Percentiles rank a stretch among this genome's conserved stretches.
Conservation (phyloP, 305 asterid species). For the Euphrasia arctica region DNA sequence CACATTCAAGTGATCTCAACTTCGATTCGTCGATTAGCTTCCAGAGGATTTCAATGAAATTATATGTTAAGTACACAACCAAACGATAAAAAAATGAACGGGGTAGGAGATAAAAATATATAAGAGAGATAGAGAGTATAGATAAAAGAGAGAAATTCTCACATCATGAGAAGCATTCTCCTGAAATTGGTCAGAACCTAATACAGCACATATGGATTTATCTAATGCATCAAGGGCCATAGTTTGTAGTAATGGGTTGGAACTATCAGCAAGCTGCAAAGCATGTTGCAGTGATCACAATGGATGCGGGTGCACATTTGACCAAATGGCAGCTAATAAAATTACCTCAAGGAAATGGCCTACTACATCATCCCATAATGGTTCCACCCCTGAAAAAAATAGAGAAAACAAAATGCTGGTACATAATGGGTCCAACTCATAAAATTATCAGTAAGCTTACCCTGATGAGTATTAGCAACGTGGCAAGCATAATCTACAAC, state of each 20-base stretch:
- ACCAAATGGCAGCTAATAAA: conserved; percentile 10
- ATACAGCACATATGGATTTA: conserved; percentile 88
- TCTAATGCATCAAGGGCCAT: conserved; percentile 92
- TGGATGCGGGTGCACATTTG: conserved; percentile 23
- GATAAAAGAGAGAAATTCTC: conserved; percentile 35
- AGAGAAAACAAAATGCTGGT: conserved; percentile 25
- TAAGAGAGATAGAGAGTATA: neutral
- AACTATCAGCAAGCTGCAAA: conserved; percentile 87
- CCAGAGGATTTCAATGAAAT: conserved; percentile 33
- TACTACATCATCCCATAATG: conserved; percentile 86
- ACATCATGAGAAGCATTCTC: conserved; percentile 50
- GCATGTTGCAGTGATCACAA: conserved; percentile 27
- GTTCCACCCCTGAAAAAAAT: conserved; percentile 75
- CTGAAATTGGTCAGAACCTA: conserved; percentile 79
- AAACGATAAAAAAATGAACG: conserved; percentile 18
- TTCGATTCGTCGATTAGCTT: conserved; percentile 44
- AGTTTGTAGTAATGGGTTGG: conserved; percentile 61
- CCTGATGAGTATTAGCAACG: conserved; percentile 4
- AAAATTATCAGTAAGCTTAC: conserved; percentile 12
- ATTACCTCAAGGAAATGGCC: conserved; percentile 90
- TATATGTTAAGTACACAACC: conserved; percentile 22
- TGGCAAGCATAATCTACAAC: conserved; percentile 17
- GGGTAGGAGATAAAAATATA: neutral
- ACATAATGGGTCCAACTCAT: conserved; percentile 19
- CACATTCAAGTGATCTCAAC: conserved; percentile 79